Evolutionary conservation across 768 basidiomycete genomes (phyloP), one percentile per base, ranked within the genome.

Genomic region (Porphyrellus cyaneotinctus): DNA sequence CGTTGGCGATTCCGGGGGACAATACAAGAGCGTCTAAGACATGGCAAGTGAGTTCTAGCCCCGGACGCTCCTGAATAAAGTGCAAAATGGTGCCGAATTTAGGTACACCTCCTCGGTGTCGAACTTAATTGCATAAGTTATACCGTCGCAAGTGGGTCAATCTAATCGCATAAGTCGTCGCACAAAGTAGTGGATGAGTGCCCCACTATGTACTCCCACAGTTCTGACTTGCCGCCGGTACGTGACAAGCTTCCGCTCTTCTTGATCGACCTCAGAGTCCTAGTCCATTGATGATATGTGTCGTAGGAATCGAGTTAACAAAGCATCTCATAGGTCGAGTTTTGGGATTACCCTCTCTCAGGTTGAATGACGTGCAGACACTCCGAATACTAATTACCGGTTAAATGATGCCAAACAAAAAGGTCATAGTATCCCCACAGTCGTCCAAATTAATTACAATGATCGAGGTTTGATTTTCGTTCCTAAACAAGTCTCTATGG

Each of bases 391-490:
- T 37, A n/a, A 18, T 18, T 20, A 20, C n/a, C 7, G 36, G 3
- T 18, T 18, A 20, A 37, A 37, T 37, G 36, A 37, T 37, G 10
- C 18, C 18, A 37, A 6, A 37, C 18, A n/a, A 37, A 37, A 20
- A 20, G 36, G 36, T 7, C 36, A 37, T 37, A 37, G 36, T 37
- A 37, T 37, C 18, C n/a, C 36, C n/a, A 42, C 13, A 42, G 14
- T 42, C 39, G 24, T 42, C 39, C 31, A 33, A 44, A 51, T 57
- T 43, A 31, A 57, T 51, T 57, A 31, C 6, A 35, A 20, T 33
- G 57, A 58, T 58, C 43, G 51, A 53, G 37, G 43, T 58, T 58
- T 58, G 49, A 58, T 52, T 48, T 58, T 58, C 20, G 1, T 43
- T 41, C 54, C 30, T 14, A 58, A 52, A 58, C 14, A 47, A 24